phyloP scores from a whole-genome alignment of 805 yeast species.

The Candida vartiovaarae region DNA sequence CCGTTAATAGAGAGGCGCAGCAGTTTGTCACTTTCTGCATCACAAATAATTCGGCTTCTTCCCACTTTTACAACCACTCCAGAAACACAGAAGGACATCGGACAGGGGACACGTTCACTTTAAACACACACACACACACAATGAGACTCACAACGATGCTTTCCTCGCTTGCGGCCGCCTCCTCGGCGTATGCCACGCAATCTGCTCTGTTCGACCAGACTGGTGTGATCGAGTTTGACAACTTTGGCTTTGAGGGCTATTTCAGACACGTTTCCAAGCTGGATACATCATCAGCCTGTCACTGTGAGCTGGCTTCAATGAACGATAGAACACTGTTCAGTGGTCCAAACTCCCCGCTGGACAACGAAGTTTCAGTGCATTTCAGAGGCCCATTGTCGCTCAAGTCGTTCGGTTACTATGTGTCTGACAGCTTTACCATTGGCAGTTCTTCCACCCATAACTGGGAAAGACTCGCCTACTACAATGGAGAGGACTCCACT shows the following conservation, averaged over 20 bases:
- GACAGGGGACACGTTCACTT: too few relatives aligned
- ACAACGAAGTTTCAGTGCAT: constrained; percentile 68
- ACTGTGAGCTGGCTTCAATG: constrained; percentile 41
- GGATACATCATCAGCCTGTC: constrained; percentile 32
- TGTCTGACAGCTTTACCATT: constrained; percentile 32
- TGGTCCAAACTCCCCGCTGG: constrained; percentile 60
- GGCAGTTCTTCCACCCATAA: constrained; percentile 31
- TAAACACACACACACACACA: background rate
- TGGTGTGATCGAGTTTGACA: constrained; percentile 40
- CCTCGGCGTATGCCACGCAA: background rate
- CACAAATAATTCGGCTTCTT: too few relatives aligned
- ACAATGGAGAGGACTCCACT: constrained; percentile 40
- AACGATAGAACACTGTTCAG: constrained; percentile 33
- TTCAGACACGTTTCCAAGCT: constrained; percentile 41
- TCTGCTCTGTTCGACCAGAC: constrained; percentile 20
- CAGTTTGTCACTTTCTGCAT: too few relatives aligned
- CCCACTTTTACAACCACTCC: too few relatives aligned
- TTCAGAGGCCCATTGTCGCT: constrained; percentile 69
- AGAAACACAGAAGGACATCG: too few relatives aligned
- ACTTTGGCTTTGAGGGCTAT: constrained; percentile 49
- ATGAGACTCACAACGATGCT: constrained; percentile 7
- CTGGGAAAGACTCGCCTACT: constrained; percentile 59
- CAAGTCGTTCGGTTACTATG: constrained; percentile 54
- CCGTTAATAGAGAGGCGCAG: too few relatives aligned
- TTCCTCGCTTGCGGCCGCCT: constrained; percentile 5